Base-by-base conservation (phyloP, 805 yeast species). In the Saccharomycopsis vini region DNA sequence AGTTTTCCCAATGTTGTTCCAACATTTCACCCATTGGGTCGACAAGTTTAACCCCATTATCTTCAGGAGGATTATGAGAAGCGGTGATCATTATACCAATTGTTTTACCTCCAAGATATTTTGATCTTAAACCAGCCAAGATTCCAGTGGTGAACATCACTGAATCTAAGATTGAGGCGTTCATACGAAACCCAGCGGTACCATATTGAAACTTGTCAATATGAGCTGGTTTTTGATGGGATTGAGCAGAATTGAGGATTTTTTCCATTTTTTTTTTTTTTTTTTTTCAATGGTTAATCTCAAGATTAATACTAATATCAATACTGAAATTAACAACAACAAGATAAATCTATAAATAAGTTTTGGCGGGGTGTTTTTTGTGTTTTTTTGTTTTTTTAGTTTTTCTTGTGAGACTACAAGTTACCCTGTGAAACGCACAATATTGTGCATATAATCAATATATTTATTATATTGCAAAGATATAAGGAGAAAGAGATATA, bases 71-170 rank as follows among this genome's bases (percentile, higher is more conserved):
- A 56, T 88, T 88, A 61, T 88, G 97, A 0, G 95, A 83, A 0
- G 96, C 97, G 1, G 97, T 92, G 56, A 92, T 80, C 97, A 92
- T 90, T 10, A 89, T 81, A n/a, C 98, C 98, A 24, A 89, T 73
- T 6, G 82, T 74, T 54, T 81, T 68, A 1, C 90, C 85, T 1
- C 66, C 64, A 26, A 83, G 64, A 48, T 67, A 71, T 46, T 80
- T 72, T n/a, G 97, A 88, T 56, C 98, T 71, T 50, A 92, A 65
- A 1, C 79, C 67, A 0, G 98, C 97, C 22, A 89, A 59, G 16
- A 88, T 67, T 2, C 96, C 95, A 15, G 83, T 87, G 5, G 90
- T 72, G 60, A 77, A 85, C 61, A 86, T 82, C 26, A 89, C 90
- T 15, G 87, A 79, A 57, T 86, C 95, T 51, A 90, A 65, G 15